Evolutionary conservation across 1,284 basidiomycete genomes (phyloP).

Genomic region (Thecaphora thlaspeos): DNA sequence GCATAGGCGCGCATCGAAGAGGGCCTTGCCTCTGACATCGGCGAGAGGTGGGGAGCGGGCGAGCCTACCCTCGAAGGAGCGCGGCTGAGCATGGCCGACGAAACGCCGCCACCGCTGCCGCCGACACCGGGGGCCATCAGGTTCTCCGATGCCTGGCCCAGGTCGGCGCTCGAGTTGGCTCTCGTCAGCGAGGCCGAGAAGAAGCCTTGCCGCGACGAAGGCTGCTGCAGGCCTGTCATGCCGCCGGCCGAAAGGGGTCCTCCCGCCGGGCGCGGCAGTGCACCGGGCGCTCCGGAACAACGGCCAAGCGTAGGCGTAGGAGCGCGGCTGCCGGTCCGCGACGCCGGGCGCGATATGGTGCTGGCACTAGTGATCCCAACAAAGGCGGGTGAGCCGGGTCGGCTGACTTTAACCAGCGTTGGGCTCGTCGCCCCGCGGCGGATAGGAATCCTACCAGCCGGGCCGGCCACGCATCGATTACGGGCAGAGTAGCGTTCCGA

Average conservation of each 20-base stretch:
- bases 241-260: too few species aligned
- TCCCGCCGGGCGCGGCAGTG: too few species aligned
- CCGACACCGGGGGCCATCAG: too few species aligned
- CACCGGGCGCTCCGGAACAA: too few species aligned
- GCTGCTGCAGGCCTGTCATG: too few species aligned
- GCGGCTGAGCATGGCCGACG: conserved; percentile 7
- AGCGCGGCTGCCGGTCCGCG: conserved; percentile 30
- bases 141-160: too few species aligned
- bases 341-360: conserved; percentile 33
- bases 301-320: conserved; percentile 31
- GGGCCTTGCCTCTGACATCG: conserved; percentile 18
- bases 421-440: conserved; percentile 20
- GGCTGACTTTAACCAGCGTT: conserved; percentile 20
- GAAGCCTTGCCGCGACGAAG: too few species aligned
- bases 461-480: too few species aligned
- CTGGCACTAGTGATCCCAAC: conserved; percentile 17
- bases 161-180: conserved; percentile 4
- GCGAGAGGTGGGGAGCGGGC: conserved; percentile 17
- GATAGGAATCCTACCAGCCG: conserved; percentile 15
- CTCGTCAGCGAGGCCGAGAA: conserved; percentile 3
- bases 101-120: too few species aligned
- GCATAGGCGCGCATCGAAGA: too few species aligned
- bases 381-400: conserved; percentile 30
- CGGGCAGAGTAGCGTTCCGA: too few species aligned
- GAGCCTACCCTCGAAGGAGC: conserved; percentile 26